These are phyloP conservation scores for Phytophthora pluvialis DNA, from an alignment of 352 stramenopile species.

Conservation along the genomic window DNA sequence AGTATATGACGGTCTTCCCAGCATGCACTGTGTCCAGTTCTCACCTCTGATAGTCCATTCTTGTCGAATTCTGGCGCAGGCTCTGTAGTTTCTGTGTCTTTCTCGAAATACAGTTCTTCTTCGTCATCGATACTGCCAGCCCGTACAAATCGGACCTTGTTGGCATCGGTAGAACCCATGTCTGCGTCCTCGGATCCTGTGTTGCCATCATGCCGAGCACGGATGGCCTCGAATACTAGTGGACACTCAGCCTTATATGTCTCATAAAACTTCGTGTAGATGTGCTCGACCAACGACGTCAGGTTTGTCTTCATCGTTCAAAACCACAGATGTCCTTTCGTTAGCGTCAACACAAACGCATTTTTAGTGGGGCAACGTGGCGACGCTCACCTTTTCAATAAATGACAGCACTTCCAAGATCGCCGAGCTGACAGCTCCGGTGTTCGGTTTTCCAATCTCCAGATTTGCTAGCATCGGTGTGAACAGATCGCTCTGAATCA, in stretches of 20 bases:
- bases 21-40: neutral
- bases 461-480: constrained; percentile 61
- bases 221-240: constrained; percentile 78
- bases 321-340: constrained; percentile 8
- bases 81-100: constrained; percentile 58
- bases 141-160: constrained; percentile 64
- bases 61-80: constrained; percentile 45
- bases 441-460: constrained; percentile 55
- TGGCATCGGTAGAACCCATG: constrained; percentile 31
- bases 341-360: neutral
- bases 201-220: constrained; percentile 58
- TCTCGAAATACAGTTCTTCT: constrained; percentile 84
- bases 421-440: constrained; percentile 68
- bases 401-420: constrained; percentile 79
- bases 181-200: constrained; percentile 36
- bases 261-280: constrained; percentile 83
- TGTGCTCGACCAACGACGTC: constrained; percentile 73
- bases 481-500: constrained; percentile 82
- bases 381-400: constrained; percentile 66
- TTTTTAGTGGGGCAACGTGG: neutral
- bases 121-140: constrained; percentile 66
- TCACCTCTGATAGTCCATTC: constrained; percentile 57
- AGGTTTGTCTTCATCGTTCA: constrained; percentile 57
- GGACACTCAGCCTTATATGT: constrained; percentile 74
- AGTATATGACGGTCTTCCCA: neutral